Evolutionary conservation across 2,329 filamentous ascomycete genomes (phyloP).

Genomic region (Myriosclerotinia scirpicola): DNA sequence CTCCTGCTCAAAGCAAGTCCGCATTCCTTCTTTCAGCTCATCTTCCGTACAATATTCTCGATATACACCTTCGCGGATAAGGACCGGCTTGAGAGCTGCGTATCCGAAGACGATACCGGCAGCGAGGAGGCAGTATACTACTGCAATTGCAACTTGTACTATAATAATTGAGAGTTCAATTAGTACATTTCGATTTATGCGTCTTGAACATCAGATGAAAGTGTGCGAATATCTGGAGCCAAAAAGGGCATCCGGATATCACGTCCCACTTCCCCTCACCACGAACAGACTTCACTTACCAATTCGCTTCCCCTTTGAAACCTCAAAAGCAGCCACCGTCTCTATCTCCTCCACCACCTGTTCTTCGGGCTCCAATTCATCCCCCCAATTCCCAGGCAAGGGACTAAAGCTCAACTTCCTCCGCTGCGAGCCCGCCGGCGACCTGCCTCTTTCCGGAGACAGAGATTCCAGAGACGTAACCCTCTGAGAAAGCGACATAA

Average conservation of each 20-base stretch:
- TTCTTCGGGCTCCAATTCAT: constrained; percentile 18
- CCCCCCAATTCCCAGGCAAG: constrained; percentile 30
- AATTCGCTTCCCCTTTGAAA: constrained; percentile 42
- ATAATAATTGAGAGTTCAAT: constrained; percentile 24
- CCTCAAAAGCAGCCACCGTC: constrained; percentile 43
- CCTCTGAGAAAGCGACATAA: constrained; percentile 33
- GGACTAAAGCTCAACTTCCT: constrained; percentile 36
- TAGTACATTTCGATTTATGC: neutral
- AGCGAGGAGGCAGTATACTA: constrained; percentile 73
- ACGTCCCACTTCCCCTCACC: neutral
- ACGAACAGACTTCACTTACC: constrained; percentile 30
- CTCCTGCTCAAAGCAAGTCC: constrained; percentile 59
- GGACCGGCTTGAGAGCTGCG: constrained; percentile 78
- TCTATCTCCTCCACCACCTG: constrained; percentile 20
- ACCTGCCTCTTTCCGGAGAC: constrained; percentile 32
- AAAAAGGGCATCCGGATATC: neutral
- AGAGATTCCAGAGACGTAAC: constrained; percentile 33
- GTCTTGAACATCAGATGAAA: neutral
- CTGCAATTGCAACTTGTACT: constrained; percentile 70
- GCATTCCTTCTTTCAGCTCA: constrained; percentile 50
- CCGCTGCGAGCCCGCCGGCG: constrained; percentile 16
- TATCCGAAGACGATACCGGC: constrained; percentile 83
- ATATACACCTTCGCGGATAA: constrained; percentile 73
- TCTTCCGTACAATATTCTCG: constrained; percentile 59
- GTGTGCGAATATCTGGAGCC: neutral